Evolutionary conservation across 139 green algal genomes (phyloP).

Genomic region (Chlamydomonas sp.): DNA sequence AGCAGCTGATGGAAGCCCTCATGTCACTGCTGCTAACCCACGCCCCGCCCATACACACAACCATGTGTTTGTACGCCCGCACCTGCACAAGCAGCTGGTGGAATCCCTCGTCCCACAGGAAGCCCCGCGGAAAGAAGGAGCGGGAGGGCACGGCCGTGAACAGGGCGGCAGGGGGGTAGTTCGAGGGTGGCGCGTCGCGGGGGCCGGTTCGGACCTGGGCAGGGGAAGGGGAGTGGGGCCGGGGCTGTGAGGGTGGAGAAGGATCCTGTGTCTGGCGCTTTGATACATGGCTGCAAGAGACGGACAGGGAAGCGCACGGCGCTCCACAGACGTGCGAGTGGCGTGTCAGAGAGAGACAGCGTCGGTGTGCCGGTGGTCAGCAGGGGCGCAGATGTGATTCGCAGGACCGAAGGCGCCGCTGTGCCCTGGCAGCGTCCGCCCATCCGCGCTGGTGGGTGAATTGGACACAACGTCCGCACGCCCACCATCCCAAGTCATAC

Average conservation of each 20-base stretch:
- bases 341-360: no score
- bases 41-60: not conserved
- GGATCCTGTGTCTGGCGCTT: no score
- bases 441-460: no score
- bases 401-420: no score
- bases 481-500: not conserved
- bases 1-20: slow-evolving; percentile 79
- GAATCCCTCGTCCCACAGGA: slow-evolving; percentile 99
- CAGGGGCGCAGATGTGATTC: no score
- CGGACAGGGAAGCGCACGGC: no score
- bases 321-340: no score
- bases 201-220: slow-evolving; percentile 5
- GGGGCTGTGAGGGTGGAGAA: not conserved
- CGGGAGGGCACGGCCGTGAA: slow-evolving; percentile 85
- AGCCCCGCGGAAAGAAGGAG: slow-evolving; percentile 94
- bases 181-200: not conserved
- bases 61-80: slow-evolving; percentile 10
- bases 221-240: not conserved
- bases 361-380: no score
- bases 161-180: slow-evolving; percentile 56
- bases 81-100: slow-evolving; percentile 86
- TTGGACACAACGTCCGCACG: no score
- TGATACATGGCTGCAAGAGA: no score
- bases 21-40: not conserved
- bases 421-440: no score